These are phyloP conservation scores for Zopfia rhizophila DNA, from an alignment of 2,329 filamentous ascomycete species.

Conservation along the genomic window DNA sequence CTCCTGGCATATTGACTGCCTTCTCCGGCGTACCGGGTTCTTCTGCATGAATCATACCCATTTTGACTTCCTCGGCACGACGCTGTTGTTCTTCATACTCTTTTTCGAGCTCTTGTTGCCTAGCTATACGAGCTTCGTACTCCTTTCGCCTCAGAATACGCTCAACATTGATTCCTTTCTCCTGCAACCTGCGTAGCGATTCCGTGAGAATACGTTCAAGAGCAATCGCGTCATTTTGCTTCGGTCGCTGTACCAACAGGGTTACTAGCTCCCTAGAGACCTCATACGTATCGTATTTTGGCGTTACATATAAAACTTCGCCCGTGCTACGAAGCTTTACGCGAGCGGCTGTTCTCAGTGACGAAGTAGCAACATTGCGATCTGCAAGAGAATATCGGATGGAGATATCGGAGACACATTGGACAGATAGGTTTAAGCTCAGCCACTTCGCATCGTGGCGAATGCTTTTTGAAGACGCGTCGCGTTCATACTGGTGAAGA, in stretches of 20 bases:
- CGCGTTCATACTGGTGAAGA: conserved; percentile 81
- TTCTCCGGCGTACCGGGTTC: conserved; percentile 35
- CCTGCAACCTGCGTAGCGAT: conserved; percentile 81
- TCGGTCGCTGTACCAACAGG: conserved; percentile 81
- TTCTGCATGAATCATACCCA: conserved; percentile 17
- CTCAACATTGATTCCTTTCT: conserved; percentile 95
- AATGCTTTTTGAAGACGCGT: conserved; percentile 68
- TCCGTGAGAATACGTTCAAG: conserved; percentile 91
- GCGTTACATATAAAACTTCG: conserved; percentile 80
- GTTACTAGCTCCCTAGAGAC: conserved; percentile 88
- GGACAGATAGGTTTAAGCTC: conserved; percentile 82
- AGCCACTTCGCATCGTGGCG: conserved; percentile 91
- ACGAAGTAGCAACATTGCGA: conserved; percentile 63
- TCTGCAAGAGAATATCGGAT: conserved; percentile 80
- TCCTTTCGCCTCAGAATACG: conserved; percentile 90
- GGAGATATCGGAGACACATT: conserved; percentile 80
- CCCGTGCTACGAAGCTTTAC: conserved; percentile 73
- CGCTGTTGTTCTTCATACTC: conserved; percentile 70
- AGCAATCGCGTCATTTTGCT: conserved; percentile 87
- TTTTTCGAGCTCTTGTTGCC: conserved; percentile 78
- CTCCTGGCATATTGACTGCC: conserved; percentile 46
- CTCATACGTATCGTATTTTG: conserved; percentile 86
- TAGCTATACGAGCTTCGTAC: conserved; percentile 86
- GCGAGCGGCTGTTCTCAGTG: conserved; percentile 73
- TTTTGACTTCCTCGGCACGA: conserved; percentile 31